Conservation (phyloP, 1,139 yeast species). For the Candida albicans region DNA sequence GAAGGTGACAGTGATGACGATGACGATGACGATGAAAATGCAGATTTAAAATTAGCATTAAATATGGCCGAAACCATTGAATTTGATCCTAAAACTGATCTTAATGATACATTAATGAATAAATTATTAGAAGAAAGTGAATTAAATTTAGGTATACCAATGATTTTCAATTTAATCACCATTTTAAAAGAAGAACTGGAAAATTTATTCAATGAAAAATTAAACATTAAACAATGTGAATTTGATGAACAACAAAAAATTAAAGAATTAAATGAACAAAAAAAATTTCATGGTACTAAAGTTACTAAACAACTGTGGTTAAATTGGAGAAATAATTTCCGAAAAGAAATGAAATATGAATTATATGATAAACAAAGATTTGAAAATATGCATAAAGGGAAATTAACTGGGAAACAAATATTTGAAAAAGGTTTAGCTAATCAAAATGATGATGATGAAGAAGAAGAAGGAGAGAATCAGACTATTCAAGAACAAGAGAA, state of each 20-base stretch:
- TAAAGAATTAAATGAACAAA: conserved; percentile 66
- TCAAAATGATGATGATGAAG: conserved; percentile 47
- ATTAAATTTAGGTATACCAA: conserved; percentile 82
- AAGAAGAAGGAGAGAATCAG: conserved; percentile 14
- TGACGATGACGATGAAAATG: too few species aligned
- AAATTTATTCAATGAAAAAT: conserved; percentile 54
- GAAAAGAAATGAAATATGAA: conserved; percentile 57
- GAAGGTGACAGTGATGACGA: conserved; percentile 5
- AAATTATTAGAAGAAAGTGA: conserved; percentile 63
- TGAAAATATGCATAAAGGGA: conserved; percentile 64
- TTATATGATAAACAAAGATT: conserved; percentile 52
- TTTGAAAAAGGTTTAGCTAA: conserved; percentile 86
- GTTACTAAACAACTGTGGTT: conserved; percentile 72
- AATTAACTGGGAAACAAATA: conserved; percentile 82
- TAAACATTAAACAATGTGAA: conserved; percentile 53
- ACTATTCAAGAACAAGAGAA: conserved; percentile 22
- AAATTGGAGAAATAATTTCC: conserved; percentile 68
- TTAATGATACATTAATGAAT: conserved; percentile 33
- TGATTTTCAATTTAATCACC: conserved; percentile 76
- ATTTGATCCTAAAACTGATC: conserved; percentile 45
- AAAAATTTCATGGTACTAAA: conserved; percentile 77
- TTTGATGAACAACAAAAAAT: conserved; percentile 59
- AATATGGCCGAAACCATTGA: conserved; percentile 57
- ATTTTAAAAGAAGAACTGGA: conserved; percentile 82
- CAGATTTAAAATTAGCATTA: conserved; percentile 14